Evolutionary conservation across 2,329 filamentous ascomycete genomes (phyloP).

Genomic region (Colletotrichum higginsianum): DNA sequence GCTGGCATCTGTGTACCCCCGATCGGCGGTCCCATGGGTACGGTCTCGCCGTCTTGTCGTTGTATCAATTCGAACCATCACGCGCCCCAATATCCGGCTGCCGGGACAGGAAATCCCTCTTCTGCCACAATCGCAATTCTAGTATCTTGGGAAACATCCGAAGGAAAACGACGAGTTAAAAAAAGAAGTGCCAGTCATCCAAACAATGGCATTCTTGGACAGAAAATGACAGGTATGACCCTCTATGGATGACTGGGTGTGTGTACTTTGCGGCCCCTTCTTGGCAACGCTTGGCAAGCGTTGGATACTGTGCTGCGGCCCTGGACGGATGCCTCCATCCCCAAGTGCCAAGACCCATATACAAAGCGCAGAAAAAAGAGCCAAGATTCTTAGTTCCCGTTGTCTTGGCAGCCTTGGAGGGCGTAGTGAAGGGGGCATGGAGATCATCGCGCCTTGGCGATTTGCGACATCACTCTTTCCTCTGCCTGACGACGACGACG

Average conservation of each 20-base stretch:
- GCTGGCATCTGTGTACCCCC: neutral
- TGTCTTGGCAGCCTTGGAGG: constrained; percentile 28
- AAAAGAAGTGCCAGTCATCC: neutral
- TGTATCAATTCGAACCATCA: neutral
- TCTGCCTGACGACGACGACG: neutral
- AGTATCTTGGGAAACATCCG: neutral
- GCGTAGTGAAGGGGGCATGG: neutral
- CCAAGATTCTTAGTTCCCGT: constrained; percentile 36
- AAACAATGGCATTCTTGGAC: neutral
- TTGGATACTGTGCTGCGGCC: constrained; percentile 15
- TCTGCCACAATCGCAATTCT: neutral
- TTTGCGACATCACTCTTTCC: constrained; percentile 8
- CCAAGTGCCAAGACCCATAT: neutral
- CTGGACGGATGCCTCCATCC: constrained; percentile 2
- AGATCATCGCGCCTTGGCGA: constrained; percentile 14
- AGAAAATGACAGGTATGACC: neutral
- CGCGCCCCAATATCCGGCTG: neutral
- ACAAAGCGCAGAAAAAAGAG: neutral
- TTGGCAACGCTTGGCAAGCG: constrained; percentile 26
- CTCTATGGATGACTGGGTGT: neutral
- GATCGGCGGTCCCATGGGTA: neutral
- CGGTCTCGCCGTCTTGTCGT: neutral
- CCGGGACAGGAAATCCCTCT: neutral
- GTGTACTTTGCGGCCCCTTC: constrained; percentile 23
- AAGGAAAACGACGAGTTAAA: neutral